Evolutionary conservation across 108 stramenopile species (phyloP).

Genomic region (Bacterosira constricta): DNA sequence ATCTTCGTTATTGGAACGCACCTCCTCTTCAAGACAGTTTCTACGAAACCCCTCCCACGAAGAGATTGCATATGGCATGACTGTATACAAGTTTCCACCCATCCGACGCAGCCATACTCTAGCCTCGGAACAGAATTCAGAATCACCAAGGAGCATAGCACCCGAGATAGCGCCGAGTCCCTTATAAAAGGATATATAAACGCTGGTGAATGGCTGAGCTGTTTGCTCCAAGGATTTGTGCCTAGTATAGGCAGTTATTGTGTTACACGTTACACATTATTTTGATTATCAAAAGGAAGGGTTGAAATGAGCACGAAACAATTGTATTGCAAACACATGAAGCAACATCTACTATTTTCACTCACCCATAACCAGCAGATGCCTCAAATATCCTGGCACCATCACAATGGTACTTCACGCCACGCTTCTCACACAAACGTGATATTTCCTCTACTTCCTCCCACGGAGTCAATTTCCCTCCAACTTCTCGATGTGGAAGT

Average conservation of each 20-base stretch:
- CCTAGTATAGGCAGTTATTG: not conserved
- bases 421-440: slow-evolving; percentile 37
- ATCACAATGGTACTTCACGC: slow-evolving; percentile 76
- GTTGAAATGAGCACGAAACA: not conserved
- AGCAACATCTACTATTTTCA: not conserved
- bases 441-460: slow-evolving; percentile 59
- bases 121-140: slow-evolving; percentile 64
- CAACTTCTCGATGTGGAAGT: slow-evolving; percentile 84
- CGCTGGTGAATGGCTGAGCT: slow-evolving; percentile 63
- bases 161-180: slow-evolving; percentile 77
- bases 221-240: slow-evolving; percentile 43
- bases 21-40: slow-evolving; percentile 36
- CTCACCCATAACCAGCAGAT: slow-evolving; percentile 53
- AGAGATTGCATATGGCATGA: slow-evolving; percentile 73
- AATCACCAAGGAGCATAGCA: slow-evolving; percentile 73
- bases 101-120: slow-evolving; percentile 79
- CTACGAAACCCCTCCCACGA: slow-evolving; percentile 61
- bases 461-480: slow-evolving; percentile 78
- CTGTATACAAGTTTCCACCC: slow-evolving; percentile 82
- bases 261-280: too few relatives aligned
- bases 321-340: not conserved
- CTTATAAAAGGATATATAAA: slow-evolving; percentile 87
- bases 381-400: slow-evolving; percentile 89
- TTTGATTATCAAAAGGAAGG: not conserved
- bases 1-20: not conserved